These are phyloP conservation scores for Rosa hybrid DNA, from an alignment of 331 rosid genomes.

Conservation along the genomic window DNA sequence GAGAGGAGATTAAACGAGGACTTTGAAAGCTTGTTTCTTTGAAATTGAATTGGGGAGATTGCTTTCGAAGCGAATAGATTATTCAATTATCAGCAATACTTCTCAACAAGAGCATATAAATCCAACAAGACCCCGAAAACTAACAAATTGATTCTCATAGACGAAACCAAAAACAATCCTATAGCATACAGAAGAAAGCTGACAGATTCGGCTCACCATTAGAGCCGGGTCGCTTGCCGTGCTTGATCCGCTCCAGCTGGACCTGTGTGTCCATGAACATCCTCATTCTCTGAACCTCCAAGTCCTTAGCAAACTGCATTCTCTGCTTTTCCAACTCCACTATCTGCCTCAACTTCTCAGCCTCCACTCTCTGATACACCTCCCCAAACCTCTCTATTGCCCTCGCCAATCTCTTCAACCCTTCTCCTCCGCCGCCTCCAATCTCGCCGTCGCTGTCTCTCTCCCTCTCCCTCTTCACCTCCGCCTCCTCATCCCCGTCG, in stretches of 20 bases:
- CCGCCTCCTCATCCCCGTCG: constrained; percentile 49
- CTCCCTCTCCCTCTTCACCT: constrained; percentile 45
- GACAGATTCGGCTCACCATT: constrained; percentile 55
- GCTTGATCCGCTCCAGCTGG: constrained; percentile 91
- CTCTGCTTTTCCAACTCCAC: constrained; percentile 94
- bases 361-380: constrained; percentile 85
- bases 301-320: constrained; percentile 87
- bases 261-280: constrained; percentile 93
- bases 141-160: neutral
- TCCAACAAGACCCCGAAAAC: neutral
- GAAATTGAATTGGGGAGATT: no score
- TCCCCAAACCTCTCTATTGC: constrained; percentile 84
- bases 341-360: constrained; percentile 82
- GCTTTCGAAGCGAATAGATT: neutral
- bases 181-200: constrained; percentile 11
- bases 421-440: constrained; percentile 60
- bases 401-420: constrained; percentile 72
- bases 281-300: constrained; percentile 88
- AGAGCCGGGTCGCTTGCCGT: constrained; percentile 75
- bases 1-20: no score
- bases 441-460: constrained; percentile 54
- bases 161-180: neutral
- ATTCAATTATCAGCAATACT: neutral
- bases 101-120: neutral
- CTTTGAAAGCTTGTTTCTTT: no score